These are phyloP conservation scores for Suillus brevipes DNA, from an alignment of 768 basidiomycete species.

Conservation along the genomic window DNA sequence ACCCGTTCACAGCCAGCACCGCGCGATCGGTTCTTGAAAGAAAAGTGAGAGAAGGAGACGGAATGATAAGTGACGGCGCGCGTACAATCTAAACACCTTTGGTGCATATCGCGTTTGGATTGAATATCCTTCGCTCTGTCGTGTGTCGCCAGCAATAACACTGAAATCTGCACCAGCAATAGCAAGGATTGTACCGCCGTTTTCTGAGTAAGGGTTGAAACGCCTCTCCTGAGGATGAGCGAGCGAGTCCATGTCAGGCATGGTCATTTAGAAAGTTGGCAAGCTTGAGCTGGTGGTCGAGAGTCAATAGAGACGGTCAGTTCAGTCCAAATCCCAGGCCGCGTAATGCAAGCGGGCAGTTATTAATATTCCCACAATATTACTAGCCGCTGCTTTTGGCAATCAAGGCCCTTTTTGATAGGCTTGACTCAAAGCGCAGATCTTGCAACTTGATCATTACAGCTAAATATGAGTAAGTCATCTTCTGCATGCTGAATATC, in stretches of 20 bases:
- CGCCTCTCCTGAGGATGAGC: conserved; percentile 52
- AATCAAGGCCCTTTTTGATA: neutral
- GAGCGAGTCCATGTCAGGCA: conserved; percentile 42
- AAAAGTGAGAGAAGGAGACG: conserved; percentile 2
- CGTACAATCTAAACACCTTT: conserved; percentile 92
- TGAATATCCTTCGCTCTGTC: conserved; percentile 95
- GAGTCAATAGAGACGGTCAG: neutral
- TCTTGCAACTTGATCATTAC: neutral
- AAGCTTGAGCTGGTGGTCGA: neutral
- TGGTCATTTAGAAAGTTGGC: conserved; percentile 14
- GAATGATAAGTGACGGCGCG: conserved; percentile 9
- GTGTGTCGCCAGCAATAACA: conserved; percentile 94
- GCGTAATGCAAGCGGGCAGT: conserved; percentile 13
- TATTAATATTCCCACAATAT: conserved; percentile 5
- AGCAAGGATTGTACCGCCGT: conserved; percentile 95
- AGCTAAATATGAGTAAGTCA: conserved; percentile 27
- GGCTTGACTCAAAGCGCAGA: neutral
- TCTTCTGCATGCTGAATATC: fast-evolving
- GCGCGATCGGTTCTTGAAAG: conserved; percentile 80
- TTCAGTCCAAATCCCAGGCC: conserved; percentile 7
- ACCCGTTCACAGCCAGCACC: conserved; percentile 94
- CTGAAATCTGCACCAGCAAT: conserved; percentile 92
- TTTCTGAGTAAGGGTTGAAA: conserved; percentile 90
- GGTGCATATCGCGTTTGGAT: conserved; percentile 98
- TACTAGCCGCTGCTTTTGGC: conserved; percentile 6